Conservation (phyloP, 345 rosid genomes). For the Psidium friedrichsthalianum region DNA sequence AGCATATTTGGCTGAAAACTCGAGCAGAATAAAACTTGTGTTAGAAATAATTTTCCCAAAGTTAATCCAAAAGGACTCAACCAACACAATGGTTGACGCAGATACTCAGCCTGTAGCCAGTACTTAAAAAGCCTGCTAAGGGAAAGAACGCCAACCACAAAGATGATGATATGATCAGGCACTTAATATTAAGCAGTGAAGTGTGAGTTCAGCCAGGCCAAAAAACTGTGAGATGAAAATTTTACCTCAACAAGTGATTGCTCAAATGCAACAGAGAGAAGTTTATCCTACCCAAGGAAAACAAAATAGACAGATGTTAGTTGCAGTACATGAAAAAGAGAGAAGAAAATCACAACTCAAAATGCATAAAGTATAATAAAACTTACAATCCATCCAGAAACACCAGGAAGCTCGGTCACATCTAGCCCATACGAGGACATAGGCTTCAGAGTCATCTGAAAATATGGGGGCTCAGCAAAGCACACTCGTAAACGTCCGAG, state of each 20-base stretch:
- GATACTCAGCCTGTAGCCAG: background rate
- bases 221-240: background rate
- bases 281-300: slow-evolving; percentile 62
- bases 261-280: slow-evolving; percentile 80
- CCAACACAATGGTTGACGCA: background rate
- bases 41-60: background rate
- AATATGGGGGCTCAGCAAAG: slow-evolving; percentile 94
- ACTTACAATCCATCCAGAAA: slow-evolving; percentile 99
- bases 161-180: background rate
- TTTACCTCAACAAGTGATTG: slow-evolving; percentile 72
- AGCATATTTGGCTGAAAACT: slow-evolving; percentile 89
- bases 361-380: background rate
- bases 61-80: background rate
- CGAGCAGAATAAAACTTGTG: background rate
- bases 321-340: background rate
- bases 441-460: slow-evolving; percentile 91
- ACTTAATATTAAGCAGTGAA: background rate
- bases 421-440: slow-evolving; percentile 64
- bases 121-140: background rate
- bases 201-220: background rate
- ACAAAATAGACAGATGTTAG: background rate
- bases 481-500: slow-evolving; percentile 79
- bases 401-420: slow-evolving; percentile 82
- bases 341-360: background rate
- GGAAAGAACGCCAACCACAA: background rate